Base-by-base conservation (phyloP, 1,284 basidiomycete species). In the Pseudomicrostroma phylloplanum region DNA sequence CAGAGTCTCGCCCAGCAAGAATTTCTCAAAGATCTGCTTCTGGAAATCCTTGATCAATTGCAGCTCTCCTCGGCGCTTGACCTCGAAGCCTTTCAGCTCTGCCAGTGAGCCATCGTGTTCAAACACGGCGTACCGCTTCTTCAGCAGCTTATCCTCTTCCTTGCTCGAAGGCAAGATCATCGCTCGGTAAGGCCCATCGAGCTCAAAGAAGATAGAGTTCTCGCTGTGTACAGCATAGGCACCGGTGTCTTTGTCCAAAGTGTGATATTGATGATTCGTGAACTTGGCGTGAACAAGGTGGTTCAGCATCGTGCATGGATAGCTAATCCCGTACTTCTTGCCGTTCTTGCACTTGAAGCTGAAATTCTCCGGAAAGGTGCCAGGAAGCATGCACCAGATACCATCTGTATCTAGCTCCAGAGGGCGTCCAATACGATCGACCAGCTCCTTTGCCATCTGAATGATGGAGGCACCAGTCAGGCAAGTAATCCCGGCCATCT, bases 41-140 rank as follows among this genome's bases (percentile, higher is more conserved):
- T 99, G 96, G 85, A 99, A 99, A 72, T 94, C 96, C 82, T 99
- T 99, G 88, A 99, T 96, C 75, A 99, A 87, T 77, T 98, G 96
- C 59, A 98, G 84, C 80, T 99, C 96, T 54, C 96, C 96, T 59
- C 96, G 86, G 63, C 96, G 89, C 81, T 99, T 99, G 68, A 99
- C 93, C 79, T 98, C 96, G 81, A 99, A 99, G 0, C 96, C 96
- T 78, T 99, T 98, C 72, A 99, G 82, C 79, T 98, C 96, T 1
- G 96, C 96, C 1, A 99, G 85, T 15, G 90, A 90, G 1, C 96
- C 96, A 74, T 99, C 94, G 68, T 92, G 90, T 74, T 98, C 94
- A 83, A 98, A 98, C n/a, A 99, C 96, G 4, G 96, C 96, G 73
- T 98, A 99, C 56, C 96, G 90, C 80, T 99, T 99, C 84, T 99